Percentiles rank a stretch among this genome's conserved stretches.
These are phyloP conservation scores for Gloeostereum incarnatum DNA, from an alignment of 768 basidiomycete species.

Conservation along the genomic window DNA sequence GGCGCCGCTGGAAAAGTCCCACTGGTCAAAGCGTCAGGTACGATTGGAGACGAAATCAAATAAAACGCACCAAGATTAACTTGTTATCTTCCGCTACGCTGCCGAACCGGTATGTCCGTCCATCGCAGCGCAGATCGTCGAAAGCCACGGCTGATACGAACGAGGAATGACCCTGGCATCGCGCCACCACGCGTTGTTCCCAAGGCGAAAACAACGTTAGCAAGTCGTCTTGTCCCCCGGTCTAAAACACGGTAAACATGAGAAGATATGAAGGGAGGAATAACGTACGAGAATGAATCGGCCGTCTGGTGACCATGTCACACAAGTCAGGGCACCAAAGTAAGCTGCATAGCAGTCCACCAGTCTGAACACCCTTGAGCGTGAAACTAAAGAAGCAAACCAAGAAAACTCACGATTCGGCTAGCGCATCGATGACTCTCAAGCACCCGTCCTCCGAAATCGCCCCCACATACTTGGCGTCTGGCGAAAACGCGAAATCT, in stretches of 20 bases:
- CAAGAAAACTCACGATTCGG: conserved; percentile 58
- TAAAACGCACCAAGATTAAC: conserved; percentile 62
- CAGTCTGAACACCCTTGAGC: conserved; percentile 39
- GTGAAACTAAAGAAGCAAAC: neutral
- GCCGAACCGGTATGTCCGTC: conserved; percentile 87
- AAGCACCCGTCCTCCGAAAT: conserved; percentile 91
- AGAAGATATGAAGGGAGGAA: neutral
- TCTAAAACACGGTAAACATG: conserved; percentile 34
- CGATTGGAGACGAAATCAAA: conserved; percentile 4
- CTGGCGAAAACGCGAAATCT: conserved; percentile 94
- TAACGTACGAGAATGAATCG: conserved; percentile 74
- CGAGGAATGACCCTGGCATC: conserved; percentile 95
- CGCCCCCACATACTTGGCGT: conserved; percentile 82
- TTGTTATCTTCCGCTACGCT: conserved; percentile 98
- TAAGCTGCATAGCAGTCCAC: conserved; percentile 92
- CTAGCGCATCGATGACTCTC: conserved; percentile 80
- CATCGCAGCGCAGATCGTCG: conserved; percentile 82
- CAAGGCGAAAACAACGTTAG: conserved; percentile 91
- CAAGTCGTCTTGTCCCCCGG: conserved; percentile 95
- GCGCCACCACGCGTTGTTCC: conserved; percentile 89
- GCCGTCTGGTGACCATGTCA: conserved; percentile 94
- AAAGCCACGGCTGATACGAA: conserved; percentile 88
- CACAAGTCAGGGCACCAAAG: conserved; percentile 84
- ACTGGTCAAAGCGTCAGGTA: conserved; percentile 38
- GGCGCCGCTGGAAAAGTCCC: conserved; percentile 90